Evolutionary conservation across 495 filamentous ascomycete species (phyloP).

Genomic region (Pyronema omphalodes): DNA sequence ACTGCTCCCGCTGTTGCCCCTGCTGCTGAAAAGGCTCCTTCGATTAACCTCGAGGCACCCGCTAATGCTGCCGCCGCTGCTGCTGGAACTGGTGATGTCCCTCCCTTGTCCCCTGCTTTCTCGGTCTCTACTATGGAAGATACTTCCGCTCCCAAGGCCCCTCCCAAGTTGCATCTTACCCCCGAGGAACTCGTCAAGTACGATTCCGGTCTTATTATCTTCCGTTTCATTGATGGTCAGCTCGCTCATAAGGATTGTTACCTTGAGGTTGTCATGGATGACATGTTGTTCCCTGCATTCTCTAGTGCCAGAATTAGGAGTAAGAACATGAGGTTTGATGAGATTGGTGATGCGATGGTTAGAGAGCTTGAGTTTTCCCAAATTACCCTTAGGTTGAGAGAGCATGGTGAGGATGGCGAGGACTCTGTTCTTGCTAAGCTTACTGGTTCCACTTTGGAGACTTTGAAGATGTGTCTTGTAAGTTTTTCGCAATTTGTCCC

Average conservation of each 20-base stretch:
- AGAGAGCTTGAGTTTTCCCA: conserved; percentile 90
- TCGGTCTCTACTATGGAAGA: not conserved
- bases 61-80: conserved; percentile 9
- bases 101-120: not conserved
- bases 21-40: conserved; percentile 25
- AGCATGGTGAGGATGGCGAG: conserved; percentile 49
- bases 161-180: conserved; percentile 58
- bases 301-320: conserved; percentile 47
- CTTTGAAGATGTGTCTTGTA: conserved; percentile 70
- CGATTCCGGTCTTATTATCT: conserved; percentile 81
- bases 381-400: conserved; percentile 68
- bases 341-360: conserved; percentile 89
- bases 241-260: conserved; percentile 56
- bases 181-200: conserved; percentile 64
- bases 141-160: not conserved
- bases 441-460: conserved; percentile 66
- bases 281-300: conserved; percentile 82
- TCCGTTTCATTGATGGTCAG: conserved; percentile 78
- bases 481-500: conserved; percentile 16
- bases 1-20: conserved; percentile 17
- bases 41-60: not conserved
- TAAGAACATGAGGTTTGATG: conserved; percentile 51
- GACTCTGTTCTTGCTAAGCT: conserved; percentile 64
- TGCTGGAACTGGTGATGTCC: not conserved
- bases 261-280: conserved; percentile 83